Evolutionary conservation across 1,284 basidiomycete species (phyloP), one percentile per base, ranked within the genome.

Genomic region (Melampsora abietis-canadensis): DNA sequence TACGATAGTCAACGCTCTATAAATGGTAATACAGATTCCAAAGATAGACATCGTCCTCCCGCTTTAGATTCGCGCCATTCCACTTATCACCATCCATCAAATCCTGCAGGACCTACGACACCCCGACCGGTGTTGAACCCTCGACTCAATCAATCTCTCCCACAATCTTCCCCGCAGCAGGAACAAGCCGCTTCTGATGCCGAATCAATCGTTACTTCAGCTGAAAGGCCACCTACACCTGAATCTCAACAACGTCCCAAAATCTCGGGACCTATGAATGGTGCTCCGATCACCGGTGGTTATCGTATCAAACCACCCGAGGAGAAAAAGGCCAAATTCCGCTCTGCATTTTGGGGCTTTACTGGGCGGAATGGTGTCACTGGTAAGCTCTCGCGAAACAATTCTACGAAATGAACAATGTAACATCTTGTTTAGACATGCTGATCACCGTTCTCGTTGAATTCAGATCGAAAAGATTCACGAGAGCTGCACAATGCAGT

Each of bases 261-360:
- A 82, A 95, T 95, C 74, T 93, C 91, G n/a, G 91, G 87, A 0
- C 93, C 93, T 44, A 85, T 94, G 82, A 89, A 90, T 77, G 92
- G 92, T 15, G 87, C 88, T 14, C 90, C 89, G 40, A 92, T 96
- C 48, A 92, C 92, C 8, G 86, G 87, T 61, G 92, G 93, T 0
- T 92, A 90, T 85, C 92, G 92, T 82, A 95, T 95, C 76, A 83
- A 83, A 65, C 78, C 77, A 17, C 75, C 72, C 30, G 79, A 80
- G 27, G 68, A 67, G 15, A 77, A 77, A 72, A 66, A 73, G 8
- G 80, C 70, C n/a, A 74, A 74, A 47, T 74, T 74, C 44, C 44
- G 70, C 0, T 74, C 70, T 17, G 70, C 70, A 1, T 74, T 74
- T 34, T 74, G 70, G 70, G 70, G 70, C 21, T 74, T 74, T 37